Conservation (phyloP, 2,329 filamentous ascomycete genomes). For the Sordariomycetes sp. region DNA sequence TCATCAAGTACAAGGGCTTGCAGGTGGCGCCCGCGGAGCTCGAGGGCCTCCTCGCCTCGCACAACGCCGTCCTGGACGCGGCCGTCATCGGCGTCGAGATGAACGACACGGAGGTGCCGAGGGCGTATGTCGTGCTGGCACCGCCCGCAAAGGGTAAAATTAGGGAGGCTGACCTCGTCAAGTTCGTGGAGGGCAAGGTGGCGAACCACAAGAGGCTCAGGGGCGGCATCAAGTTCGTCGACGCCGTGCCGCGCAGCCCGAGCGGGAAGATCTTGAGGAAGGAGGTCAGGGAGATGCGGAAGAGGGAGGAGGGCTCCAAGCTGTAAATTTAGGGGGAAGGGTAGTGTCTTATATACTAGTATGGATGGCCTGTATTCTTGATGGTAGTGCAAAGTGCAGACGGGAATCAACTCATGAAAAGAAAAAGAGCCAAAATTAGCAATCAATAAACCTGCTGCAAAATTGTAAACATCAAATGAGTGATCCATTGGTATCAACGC, state of each 20-base stretch:
- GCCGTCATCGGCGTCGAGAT: constrained; percentile 51
- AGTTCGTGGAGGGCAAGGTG: constrained; percentile 16
- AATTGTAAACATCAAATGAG: too few relatives aligned
- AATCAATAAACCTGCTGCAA: too few relatives aligned
- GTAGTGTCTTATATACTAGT: too few relatives aligned
- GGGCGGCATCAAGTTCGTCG: constrained; percentile 57
- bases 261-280: constrained; percentile 36
- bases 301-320: constrained; percentile 16
- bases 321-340: constrained; percentile 11
- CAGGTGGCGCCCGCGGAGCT: constrained; percentile 61
- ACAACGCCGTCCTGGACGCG: constrained; percentile 40
- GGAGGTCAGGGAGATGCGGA: constrained; percentile 22
- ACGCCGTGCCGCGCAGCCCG: constrained; percentile 59
- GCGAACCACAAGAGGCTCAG: constrained; percentile 56
- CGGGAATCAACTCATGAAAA: neutral
- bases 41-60: constrained; percentile 33
- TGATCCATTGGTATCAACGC: too few relatives aligned
- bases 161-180: constrained; percentile 13
- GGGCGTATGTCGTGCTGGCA: constrained; percentile 23
- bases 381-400: neutral
- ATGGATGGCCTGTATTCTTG: neutral
- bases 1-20: constrained; percentile 46
- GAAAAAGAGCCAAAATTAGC: too few relatives aligned
- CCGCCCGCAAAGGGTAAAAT: constrained; percentile 12
- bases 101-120: constrained; percentile 36